Evolutionary conservation across 148 eudicot species (phyloP), one percentile per base, ranked within the genome.

Genomic region (Chenopodium suecicum): DNA sequence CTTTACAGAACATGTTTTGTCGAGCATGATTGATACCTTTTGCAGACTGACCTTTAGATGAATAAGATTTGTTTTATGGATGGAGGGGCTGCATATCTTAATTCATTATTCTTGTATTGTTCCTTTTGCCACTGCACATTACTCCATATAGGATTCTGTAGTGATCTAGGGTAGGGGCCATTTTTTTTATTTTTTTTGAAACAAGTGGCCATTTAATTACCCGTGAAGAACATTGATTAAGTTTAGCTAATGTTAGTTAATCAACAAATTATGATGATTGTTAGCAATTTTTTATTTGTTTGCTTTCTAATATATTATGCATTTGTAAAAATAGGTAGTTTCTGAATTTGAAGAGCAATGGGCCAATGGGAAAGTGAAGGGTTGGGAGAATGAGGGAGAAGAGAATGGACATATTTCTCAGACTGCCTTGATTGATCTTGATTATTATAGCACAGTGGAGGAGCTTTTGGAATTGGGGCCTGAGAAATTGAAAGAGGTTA

Each of bases 301-400:
- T 83, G 72, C 44, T 50, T 10, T 37, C 34, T 56, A 31, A 74
- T 56, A 5, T 41, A 11, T 14, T 19, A 25, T 23, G 46, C 63
- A 22, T 65, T 65, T 73, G 63, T 78, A 16, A 19, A 16, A 54
- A 79, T 88, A 97, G 99, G 91, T 97, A 52, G 75, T 66, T 13
- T 31, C 89, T 87, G 99, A 97, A 82, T 94, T 97, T 87, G 98
- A 97, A 88, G 98, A 94, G 91, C 87, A 91, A 82, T 97, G 99
- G 98, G 79, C 83, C 44, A 82, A 64, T 82, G 94, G 95, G 76
- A 82, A 79, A 64, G 90, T 94, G 27, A 85, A 85, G 89, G 99
- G 98, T 82, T 97, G 97, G 99, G 91, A 92, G 80, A 87, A 83
- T 69, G 91, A 83, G 73, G 85, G 72, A 68, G 90, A 75, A 78